Base-by-base conservation (phyloP, 2,329 filamentous ascomycete species). In the Dactylellina sp. region DNA sequence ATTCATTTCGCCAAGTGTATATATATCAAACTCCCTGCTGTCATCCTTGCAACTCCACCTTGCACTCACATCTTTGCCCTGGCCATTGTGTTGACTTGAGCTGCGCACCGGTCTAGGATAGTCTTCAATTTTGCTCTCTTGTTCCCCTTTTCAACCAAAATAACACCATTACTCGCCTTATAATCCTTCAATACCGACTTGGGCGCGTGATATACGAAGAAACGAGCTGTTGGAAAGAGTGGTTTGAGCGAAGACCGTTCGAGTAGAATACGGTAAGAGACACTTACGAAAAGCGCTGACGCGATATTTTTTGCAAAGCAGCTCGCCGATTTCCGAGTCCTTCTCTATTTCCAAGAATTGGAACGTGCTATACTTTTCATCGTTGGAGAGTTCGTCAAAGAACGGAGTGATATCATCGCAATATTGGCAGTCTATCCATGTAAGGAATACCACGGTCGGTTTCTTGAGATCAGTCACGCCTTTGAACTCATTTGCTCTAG, bases 261-360 rank as follows among this genome's bases (percentile, higher is more conserved):
- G 18, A 46, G 6, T 9, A 9, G 5, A 9, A 46, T 46, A 18
- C 9, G 22, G 47, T 2, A 52, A 12, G 47, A 2, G 9, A 32
- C n/a, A 49, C 62, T 59, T 59, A 66, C 62, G 62, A 35, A 56
- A 66, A 14, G 52, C 52, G 7, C 32, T 57, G 9, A 66, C 50
- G 9, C 24, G 37, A 42, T 57, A 52, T 7, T 44, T 35, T 22
- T 37, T 39, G n/a, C 53, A 47, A 37, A 66, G 39, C 22, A 52
- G 50, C 22, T 16, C 52, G 25, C 62, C 62, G 22, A 66, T 24
- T 0, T 53, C 39, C 16, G 42, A 57, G 11, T 59, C 53, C 24
- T 66, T 66, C 18, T 59, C 44, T 14, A 59, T 22, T 24, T 47
- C 32, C 5, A 35, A 24, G 22, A 66, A 66, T n/a, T 57, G 25